phyloP scores from a whole-genome alignment of 176 grass and related monocot genomes.

The Microstegium vimineum region DNA sequence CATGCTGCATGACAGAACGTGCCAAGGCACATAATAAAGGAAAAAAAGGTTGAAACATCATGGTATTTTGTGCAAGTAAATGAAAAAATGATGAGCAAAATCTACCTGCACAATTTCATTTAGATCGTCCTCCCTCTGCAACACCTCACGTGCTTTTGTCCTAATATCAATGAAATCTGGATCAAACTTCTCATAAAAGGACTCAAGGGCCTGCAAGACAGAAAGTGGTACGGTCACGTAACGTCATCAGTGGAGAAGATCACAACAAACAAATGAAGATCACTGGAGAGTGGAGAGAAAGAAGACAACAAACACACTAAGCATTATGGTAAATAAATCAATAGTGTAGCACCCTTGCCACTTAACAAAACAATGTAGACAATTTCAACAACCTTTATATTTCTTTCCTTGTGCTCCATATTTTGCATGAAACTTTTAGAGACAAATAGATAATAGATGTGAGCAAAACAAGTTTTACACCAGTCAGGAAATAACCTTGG shows the following conservation, averaged over 20 bases:
- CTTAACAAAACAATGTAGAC: background rate
- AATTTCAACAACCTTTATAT: background rate
- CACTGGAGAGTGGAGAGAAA: background rate
- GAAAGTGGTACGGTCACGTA: background rate
- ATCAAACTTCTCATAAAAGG: constrained; percentile 73
- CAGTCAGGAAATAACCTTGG: constrained; percentile 53
- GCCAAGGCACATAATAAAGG: constrained; percentile 17
- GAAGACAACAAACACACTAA: background rate
- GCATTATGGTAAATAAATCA: background rate
- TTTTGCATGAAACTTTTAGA: background rate
- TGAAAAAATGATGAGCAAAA: background rate
- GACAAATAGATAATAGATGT: background rate
- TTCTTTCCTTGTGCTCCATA: background rate
- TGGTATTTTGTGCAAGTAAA: background rate
- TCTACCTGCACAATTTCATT: constrained; percentile 92
- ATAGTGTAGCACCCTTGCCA: background rate
- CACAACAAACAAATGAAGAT: background rate
- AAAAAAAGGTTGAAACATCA: background rate
- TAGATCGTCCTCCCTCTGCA: constrained; percentile 88
- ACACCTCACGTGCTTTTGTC: constrained; percentile 90
- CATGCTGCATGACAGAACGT: background rate
- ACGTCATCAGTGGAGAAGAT: background rate
- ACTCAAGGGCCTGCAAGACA: constrained; percentile 65
- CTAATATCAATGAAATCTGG: constrained; percentile 87
- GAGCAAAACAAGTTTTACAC: background rate